These are phyloP conservation scores for Coemansia sp. DNA, from an alignment of 192 early-diverging fungal species.

Conservation along the genomic window DNA sequence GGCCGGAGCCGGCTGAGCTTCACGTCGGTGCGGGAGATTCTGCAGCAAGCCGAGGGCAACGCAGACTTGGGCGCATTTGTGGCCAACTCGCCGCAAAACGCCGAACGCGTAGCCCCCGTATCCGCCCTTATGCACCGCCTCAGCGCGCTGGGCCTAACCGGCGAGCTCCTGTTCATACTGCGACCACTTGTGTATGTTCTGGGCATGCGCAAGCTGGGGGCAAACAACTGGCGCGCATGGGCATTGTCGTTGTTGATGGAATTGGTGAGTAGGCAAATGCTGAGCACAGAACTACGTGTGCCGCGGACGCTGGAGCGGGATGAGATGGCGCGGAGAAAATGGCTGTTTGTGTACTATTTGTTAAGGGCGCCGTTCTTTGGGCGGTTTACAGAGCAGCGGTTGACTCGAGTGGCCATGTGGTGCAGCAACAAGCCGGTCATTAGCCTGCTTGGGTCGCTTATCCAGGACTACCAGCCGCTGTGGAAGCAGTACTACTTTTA, in stretches of 20 bases:
- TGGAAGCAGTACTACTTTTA: slow-evolving; percentile 92
- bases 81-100: slow-evolving; percentile 38
- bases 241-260: slow-evolving; percentile 77
- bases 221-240: slow-evolving; percentile 81
- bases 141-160: slow-evolving; percentile 55
- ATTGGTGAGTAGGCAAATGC: slow-evolving; percentile 54
- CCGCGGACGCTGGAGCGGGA: slow-evolving; percentile 73
- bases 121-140: slow-evolving; percentile 66
- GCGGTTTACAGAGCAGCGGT: slow-evolving; percentile 64
- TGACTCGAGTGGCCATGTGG: slow-evolving; percentile 65
- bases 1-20: slow-evolving; percentile 57
- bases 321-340: slow-evolving; percentile 71
- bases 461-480: slow-evolving; percentile 85
- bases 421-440: slow-evolving; percentile 74
- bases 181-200: slow-evolving; percentile 86
- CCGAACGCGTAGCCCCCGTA: slow-evolving; percentile 67
- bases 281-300: slow-evolving; percentile 29
- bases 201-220: slow-evolving; percentile 71
- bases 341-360: slow-evolving; percentile 77
- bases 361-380: slow-evolving; percentile 84
- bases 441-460: slow-evolving; percentile 72
- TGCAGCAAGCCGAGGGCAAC: slow-evolving; percentile 32
- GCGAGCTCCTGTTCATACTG: slow-evolving; percentile 80
- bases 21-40: slow-evolving; percentile 43
- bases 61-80: slow-evolving; percentile 30